Percentiles rank a stretch among this genome's conserved stretches.
Conservation (phyloP, 768 basidiomycete species). For the Saitozyma sp. region DNA sequence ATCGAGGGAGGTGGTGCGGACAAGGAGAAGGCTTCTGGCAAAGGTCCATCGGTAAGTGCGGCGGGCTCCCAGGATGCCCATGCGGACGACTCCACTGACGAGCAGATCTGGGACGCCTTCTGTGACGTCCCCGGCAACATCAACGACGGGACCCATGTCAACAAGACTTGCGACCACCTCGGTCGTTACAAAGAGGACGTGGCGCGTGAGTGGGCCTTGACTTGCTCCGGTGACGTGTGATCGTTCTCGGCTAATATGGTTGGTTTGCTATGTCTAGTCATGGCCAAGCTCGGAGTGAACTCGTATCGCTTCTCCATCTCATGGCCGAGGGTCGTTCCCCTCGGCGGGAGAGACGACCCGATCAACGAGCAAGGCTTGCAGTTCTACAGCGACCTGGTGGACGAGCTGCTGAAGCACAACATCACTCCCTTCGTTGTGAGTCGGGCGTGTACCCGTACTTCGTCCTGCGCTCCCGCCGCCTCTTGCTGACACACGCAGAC, state of each 20-base stretch:
- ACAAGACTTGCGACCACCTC: slow-evolving; percentile 72
- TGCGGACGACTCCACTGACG: background rate
- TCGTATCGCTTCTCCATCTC: slow-evolving; percentile 74
- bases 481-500: slow-evolving; percentile 11
- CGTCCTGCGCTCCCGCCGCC: background rate
- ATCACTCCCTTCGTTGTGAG: slow-evolving; percentile 57
- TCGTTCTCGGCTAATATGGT: background rate
- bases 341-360: slow-evolving; percentile 67
- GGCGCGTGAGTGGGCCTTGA: slow-evolving; percentile 21
- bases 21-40: slow-evolving; percentile 22
- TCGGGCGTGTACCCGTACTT: slow-evolving; percentile 8
- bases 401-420: slow-evolving; percentile 64
- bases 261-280: slow-evolving; percentile 44
- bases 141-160: slow-evolving; percentile 66
- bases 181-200: slow-evolving; percentile 59
- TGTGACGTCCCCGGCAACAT: slow-evolving; percentile 68
- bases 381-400: slow-evolving; percentile 70
- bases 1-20: slow-evolving; percentile 66
- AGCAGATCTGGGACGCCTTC: slow-evolving; percentile 69
- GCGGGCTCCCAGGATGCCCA: background rate
- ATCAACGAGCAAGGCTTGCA: slow-evolving; percentile 69
- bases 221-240: background rate
- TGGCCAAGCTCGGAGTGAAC: slow-evolving; percentile 67
- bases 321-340: slow-evolving; percentile 74
- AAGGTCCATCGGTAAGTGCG: slow-evolving; percentile 25